Evolutionary conservation across 108 stramenopile species (phyloP), one percentile per base, ranked within the genome.

Genomic region (Cyclotella kingstonii): DNA sequence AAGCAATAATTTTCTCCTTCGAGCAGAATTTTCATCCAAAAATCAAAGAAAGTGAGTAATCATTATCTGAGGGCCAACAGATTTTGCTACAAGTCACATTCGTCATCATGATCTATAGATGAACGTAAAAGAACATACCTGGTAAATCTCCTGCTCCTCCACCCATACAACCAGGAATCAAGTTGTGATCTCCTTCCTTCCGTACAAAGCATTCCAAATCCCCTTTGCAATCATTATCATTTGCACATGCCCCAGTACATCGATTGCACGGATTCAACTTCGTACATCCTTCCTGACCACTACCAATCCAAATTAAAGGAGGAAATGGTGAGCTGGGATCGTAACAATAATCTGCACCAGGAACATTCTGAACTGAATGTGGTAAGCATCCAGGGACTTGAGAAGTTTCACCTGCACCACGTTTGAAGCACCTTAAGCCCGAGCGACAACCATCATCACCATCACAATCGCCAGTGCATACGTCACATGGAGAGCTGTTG

Each of bases 391-490:
- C 74, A 17, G 74, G 74, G 11, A 76, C 74, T 25, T 63, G 74
- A 7, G 63, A 35, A 10, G 49, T 46, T 7, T 73, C 71, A 14
- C 43, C 67, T 23, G 50, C 36, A n/a, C 23, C 67, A 9, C 80
- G 71, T n/a, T 77, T 66, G 43, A 73, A 81, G 48, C 80, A 81
- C 8, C 15, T 25, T 30, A 81, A 39, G 11, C 54, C 66, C 11
- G 18, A 23, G 7, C 39, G 31, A 62, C 80, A 81, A 21, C 67
- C 76, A 27, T 33, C 22, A 50, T 77, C 58, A 17, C 11, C 14
- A 42, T 81, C 76, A 29, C 80, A 81, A 43, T 81, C 80, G 18
- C 76, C 76, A 29, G 44, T 25, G 28, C 80, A 81, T 14, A 25
- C 47, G 18, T 43, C 57, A 28, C 71, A 73, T 15, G 63, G 71